Evolutionary conservation across 2,329 filamentous ascomycete species (phyloP).

Genomic region (Exophiala bonariae): DNA sequence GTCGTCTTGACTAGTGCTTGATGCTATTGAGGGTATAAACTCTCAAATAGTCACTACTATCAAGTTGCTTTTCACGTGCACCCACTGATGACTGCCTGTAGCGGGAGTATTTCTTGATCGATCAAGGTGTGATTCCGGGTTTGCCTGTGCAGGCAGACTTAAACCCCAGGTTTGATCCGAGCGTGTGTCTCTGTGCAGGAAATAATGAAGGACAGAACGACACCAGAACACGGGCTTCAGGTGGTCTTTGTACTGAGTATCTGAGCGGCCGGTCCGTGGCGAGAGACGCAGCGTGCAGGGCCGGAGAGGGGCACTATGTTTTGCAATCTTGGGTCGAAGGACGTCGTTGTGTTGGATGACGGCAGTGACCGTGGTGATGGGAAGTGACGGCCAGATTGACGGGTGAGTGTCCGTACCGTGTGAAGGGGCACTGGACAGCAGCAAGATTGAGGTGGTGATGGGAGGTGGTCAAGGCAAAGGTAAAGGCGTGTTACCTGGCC

Average conservation of each 20-base stretch:
- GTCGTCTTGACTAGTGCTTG: too few relatives aligned
- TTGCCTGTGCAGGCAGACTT: slow-evolving; percentile 5
- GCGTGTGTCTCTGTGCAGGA: slow-evolving; percentile 9
- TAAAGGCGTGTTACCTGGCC: slow-evolving; percentile 4
- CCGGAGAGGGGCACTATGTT: slow-evolving; percentile 10
- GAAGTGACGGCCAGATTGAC: slow-evolving; percentile 14
- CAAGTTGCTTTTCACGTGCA: too few relatives aligned
- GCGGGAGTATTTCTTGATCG: too few relatives aligned
- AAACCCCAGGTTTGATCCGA: slow-evolving; percentile 13
- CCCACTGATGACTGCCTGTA: too few relatives aligned
- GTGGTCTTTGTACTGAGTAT: slow-evolving; percentile 24
- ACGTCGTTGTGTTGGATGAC: slow-evolving; percentile 10
- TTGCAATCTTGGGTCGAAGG: slow-evolving; percentile 19
- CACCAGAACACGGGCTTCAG: slow-evolving; percentile 16
- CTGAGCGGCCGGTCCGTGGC: slow-evolving; percentile 22
- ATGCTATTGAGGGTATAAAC: too few relatives aligned
- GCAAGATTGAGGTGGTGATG: neutral
- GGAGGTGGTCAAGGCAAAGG: slow-evolving; percentile 2
- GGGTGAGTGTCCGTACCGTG: slow-evolving; percentile 16
- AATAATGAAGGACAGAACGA: slow-evolving; percentile 14
- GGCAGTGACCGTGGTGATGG: slow-evolving; percentile 18
- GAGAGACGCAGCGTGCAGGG: slow-evolving; percentile 7
- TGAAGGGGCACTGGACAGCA: slow-evolving; percentile 11
- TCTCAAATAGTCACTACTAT: too few relatives aligned
- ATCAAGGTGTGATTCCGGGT: too few relatives aligned